Base-by-base conservation (phyloP, 2,329 filamentous ascomycete genomes). In the Ceratocystis eucalypticola region DNA sequence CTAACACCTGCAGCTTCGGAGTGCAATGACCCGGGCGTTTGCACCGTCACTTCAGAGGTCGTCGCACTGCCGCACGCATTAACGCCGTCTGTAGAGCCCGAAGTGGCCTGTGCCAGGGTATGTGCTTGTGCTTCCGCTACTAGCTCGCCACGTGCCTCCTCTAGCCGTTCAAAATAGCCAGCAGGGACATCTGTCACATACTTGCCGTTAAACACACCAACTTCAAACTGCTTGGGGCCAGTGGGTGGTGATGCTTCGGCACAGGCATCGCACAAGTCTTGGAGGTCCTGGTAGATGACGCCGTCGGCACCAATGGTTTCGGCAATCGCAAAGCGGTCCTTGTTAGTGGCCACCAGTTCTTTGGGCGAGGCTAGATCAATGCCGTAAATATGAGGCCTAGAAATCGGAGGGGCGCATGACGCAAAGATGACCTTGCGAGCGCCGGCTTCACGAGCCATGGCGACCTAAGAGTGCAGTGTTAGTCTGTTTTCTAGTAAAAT, bases 191-290 rank as follows among this genome's bases (percentile, higher is more conserved):
- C 84, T 0, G 93, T 96, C 69, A 89, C 81, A 75, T 96, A 96
- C 69, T 86, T 84, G 59, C 93, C 93, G 72, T 86, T 91, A 78
- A 97, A 96, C 7, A 96, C 92, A 65, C 93, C 92, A 1, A 95
- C 86, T 74, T 97, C 93, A 70, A 96, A 96, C 66, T 87, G 79
- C 7, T 79, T 79, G 68, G 82, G 76, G 66, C 82, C 77, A 63
- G 85, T 81, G 68, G 84, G 86, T 5, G 65, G 67, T 7, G 65
- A 66, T 3, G 89, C 82, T 70, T 91, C 86, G 1, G 85, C 82
- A 72, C 92, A 96, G 0, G 91, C 85, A 37, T 81, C 84, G 72
- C 88, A 87, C n/a, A 97, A 80, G 71, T 95, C 92, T 1, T 85
- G 81, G 1, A 97, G 82, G 7, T 73, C 73, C 69, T 79, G 78